Evolutionary conservation across 768 basidiomycete genomes (phyloP), one percentile per base, ranked within the genome.

Genomic region (Tricholoma terreum): DNA sequence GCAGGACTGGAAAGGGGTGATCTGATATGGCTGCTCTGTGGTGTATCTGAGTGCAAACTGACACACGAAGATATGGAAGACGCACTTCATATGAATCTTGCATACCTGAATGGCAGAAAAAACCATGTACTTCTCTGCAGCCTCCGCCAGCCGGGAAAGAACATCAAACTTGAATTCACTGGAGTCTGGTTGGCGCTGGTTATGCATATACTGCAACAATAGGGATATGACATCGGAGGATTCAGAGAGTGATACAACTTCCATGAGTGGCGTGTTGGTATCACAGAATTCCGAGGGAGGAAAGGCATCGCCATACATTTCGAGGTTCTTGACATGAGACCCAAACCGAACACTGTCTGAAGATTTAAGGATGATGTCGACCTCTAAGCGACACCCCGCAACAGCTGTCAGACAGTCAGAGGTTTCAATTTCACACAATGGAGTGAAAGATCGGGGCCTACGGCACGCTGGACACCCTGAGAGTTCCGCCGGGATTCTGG

Each of bases 251-350:
- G 19, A 15, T 15, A 51, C 53, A 19, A 45, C 31, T 2, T 36
- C 35, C 4, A 34, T 22, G 12, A 27, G 3, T 48, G 45, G 17
- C 30, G 45, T 48, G 45, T 48, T 11, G 45, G 21, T 22, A 27
- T 27, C 24, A 6, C 45, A 11, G 21, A 48, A 48, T 21, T 11
- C 45, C 12, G 91, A 92, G 84, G 50, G 45, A 33, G 55, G 59
- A 15, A 57, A 57, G 7, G 31, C 55, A 4, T 53, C 55, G 46
- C 55, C 43, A 36, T 53, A 60, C 15, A 22, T 35, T 52, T 60
- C 55, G 19, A 56, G 17, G 12, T 60, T 60, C 14, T 42, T 11
- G 14, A 38, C 17, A 42, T 60, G 59, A 11, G 55, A 54, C 1
- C 50, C 55, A 19, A 56, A 60, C 3, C 10, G 4, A 8, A 53